Percentiles rank a stretch among this genome's conserved stretches.
These are phyloP conservation scores for Heracleum sosnowskyi DNA, from an alignment of 129 eudicot genomes.

Conservation along the genomic window DNA sequence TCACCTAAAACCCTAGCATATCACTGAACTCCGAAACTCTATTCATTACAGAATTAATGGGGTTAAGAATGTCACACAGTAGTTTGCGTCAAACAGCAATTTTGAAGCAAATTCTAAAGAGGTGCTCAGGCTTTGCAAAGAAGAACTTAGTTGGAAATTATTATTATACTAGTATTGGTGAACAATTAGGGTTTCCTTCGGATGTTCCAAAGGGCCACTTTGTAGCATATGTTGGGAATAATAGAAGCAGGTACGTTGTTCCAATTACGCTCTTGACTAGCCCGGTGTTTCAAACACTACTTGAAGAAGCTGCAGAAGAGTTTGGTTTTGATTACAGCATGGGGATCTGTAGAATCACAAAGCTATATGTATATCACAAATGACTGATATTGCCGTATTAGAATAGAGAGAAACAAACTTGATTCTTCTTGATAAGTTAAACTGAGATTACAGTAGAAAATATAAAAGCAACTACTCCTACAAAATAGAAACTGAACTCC, in stretches of 20 bases:
- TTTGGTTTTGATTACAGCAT: neutral
- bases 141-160: neutral
- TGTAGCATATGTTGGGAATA: neutral
- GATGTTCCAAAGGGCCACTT: neutral
- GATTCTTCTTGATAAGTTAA: too few species aligned
- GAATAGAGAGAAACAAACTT: too few species aligned
- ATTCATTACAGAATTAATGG: neutral
- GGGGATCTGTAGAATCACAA: too few species aligned
- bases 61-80: neutral
- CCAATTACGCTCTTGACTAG: neutral
- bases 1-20: neutral
- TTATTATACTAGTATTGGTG: neutral
- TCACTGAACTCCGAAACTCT: neutral
- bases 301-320: neutral
- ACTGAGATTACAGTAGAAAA: too few species aligned
- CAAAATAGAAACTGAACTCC: too few species aligned
- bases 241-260: neutral
- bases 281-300: neutral
- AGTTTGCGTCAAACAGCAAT: neutral
- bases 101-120: neutral
- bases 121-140: neutral
- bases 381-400: too few species aligned
- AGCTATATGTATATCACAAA: too few species aligned
- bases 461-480: too few species aligned
- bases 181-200: neutral